phyloP scores from a whole-genome alignment of 2,329 filamentous ascomycete species.

The Aspergillus felis region DNA sequence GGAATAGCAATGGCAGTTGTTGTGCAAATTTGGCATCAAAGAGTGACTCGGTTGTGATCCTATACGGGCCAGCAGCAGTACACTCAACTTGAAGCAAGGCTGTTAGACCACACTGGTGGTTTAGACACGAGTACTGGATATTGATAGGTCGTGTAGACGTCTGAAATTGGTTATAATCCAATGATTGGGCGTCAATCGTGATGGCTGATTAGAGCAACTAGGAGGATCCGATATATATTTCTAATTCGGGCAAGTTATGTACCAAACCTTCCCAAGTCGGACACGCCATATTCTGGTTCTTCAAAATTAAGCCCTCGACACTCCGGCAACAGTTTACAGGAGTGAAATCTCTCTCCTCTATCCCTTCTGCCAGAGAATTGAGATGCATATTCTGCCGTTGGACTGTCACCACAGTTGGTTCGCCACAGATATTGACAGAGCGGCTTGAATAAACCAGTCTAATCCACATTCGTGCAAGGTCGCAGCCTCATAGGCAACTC shows the following conservation, averaged over 20 bases:
- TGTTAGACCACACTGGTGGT: too few relatives aligned
- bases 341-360: neutral
- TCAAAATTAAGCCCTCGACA: neutral
- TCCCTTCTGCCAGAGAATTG: too few relatives aligned
- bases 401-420: neutral
- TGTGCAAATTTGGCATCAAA: too few relatives aligned
- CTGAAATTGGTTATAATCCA: too few relatives aligned
- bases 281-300: neutral
- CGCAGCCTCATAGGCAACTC: too few relatives aligned
- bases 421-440: neutral
- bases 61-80: too few relatives aligned
- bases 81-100: too few relatives aligned
- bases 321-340: neutral
- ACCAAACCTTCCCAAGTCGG: neutral
- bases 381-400: neutral
- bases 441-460: neutral
- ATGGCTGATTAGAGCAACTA: neutral
- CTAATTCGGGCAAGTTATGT: neutral
- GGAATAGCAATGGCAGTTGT: too few relatives aligned
- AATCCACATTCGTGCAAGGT: neutral
- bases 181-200: too few relatives aligned
- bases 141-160: too few relatives aligned
- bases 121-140: too few relatives aligned
- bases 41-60: too few relatives aligned
- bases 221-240: neutral